Conservation (phyloP, 495 filamentous ascomycete genomes). For the Penicillium ochrochloron region DNA sequence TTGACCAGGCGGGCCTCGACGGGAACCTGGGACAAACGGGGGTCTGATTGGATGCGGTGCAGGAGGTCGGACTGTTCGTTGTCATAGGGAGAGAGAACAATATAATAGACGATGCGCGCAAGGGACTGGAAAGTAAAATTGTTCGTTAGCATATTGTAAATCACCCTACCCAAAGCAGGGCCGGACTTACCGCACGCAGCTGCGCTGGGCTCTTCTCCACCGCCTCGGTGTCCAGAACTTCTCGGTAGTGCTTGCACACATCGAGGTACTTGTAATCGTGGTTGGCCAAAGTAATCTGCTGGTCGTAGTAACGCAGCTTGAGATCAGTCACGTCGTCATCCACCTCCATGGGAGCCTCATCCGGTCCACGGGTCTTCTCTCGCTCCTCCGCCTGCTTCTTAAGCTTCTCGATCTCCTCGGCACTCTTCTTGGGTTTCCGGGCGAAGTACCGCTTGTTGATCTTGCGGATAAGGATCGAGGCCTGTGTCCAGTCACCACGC, state of each 20-base stretch:
- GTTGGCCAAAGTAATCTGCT: conserved; percentile 92
- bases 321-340: conserved; percentile 94
- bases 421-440: conserved; percentile 84
- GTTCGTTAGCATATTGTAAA: not conserved
- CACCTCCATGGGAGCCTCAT: conserved; percentile 74
- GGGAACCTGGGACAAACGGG: conserved; percentile 69
- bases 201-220: conserved; percentile 87
- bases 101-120: conserved; percentile 93
- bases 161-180: not conserved
- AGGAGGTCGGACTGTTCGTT: conserved; percentile 98
- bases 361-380: conserved; percentile 68
- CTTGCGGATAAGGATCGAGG: conserved; percentile 91
- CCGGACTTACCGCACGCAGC: conserved; percentile 72
- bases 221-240: conserved; percentile 92
- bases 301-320: conserved; percentile 94
- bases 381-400: conserved; percentile 81
- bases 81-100: conserved; percentile 95
- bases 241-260: conserved; percentile 94
- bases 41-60: conserved; percentile 78
- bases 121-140: conserved; percentile 60
- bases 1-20: conserved; percentile 81
- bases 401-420: conserved; percentile 86
- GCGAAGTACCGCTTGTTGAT: conserved; percentile 92
- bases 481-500: conserved; percentile 94
- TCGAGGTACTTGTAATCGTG: conserved; percentile 97